Base-by-base conservation (phyloP, 23 red algal species). In the Chondrus crispus region DNA sequence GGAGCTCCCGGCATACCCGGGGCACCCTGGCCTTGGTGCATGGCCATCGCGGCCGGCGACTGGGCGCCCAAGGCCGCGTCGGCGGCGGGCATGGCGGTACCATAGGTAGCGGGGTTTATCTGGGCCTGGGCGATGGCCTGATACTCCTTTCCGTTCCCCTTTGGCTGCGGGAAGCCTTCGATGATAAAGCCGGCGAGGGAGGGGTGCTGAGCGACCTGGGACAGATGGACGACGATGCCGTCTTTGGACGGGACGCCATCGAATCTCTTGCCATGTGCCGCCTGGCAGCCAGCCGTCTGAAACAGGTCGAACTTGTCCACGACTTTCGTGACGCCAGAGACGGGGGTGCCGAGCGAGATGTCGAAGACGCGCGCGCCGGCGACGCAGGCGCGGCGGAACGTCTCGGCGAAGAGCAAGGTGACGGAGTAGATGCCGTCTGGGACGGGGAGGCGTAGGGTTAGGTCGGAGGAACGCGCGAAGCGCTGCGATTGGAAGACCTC, bases 391-490 rank as follows among this genome's bases (percentile, higher is more conserved):
- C 49, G 46, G 42, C 78, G 71, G 39, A 71, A 94, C 7, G 92
- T 94, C 74, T 94, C 92, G 14, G 92, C 82, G 40, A 94, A 87
- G 20, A 94, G 92, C 19, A 94, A 72, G 5, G 92, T 94, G 20
- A 94, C 82, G 19, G 92, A 94, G 30, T 94, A 94, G 44, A 94
- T 57, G 30, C 92, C 92, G 35, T 77, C 75, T n/a, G 92, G 92
- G 20, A 94, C 83, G 29, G 92, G 92, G 62, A 94, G 58, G 46
- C 92, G 82, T 37, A 94, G 57, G 24, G 84, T 94, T 16, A 94
- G 50, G 72, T 94, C 84, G 46, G 55, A 48, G 43, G 46, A 63
- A 5, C 92, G 92, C 46, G 82, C 68, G 72, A 94, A 94, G 41
- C 92, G 92, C 30, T 87, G 82, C 8, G 92, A 87, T 60, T 88